phyloP scores from a whole-genome alignment of 352 stramenopile species.

The Globisporangium ultimum region DNA sequence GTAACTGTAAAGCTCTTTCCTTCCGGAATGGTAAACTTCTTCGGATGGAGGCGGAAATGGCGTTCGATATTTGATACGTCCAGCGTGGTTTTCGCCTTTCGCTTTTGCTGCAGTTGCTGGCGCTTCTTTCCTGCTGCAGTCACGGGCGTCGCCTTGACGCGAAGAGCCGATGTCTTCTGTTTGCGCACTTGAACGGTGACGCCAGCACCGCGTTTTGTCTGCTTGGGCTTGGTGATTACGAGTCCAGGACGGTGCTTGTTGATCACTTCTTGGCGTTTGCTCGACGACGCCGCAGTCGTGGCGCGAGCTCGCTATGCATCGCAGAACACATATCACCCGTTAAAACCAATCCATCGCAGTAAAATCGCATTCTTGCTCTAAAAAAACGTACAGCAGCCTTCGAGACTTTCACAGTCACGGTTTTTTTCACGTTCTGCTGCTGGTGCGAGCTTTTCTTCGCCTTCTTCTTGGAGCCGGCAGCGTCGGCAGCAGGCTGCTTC shows the following conservation, averaged over 20 bases:
- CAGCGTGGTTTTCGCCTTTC: slow-evolving; percentile 26
- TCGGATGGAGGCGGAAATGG: slow-evolving; percentile 73
- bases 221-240: slow-evolving; percentile 21
- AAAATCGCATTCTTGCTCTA: not conserved
- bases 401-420: slow-evolving; percentile 55
- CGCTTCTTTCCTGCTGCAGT: slow-evolving; percentile 11
- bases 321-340: not conserved
- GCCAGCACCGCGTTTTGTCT: slow-evolving; percentile 22
- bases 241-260: slow-evolving; percentile 68
- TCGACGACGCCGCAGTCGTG: slow-evolving; percentile 40
- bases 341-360: too few species aligned
- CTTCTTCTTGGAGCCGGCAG: slow-evolving; percentile 11
- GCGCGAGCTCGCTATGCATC: slow-evolving; percentile 31
- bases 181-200: slow-evolving; percentile 36
- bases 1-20: slow-evolving; percentile 78
- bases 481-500: not conserved
- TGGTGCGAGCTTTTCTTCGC: slow-evolving; percentile 30
- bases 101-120: slow-evolving; percentile 16
- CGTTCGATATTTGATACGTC: slow-evolving; percentile 78
- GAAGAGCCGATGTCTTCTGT: slow-evolving; percentile 39
- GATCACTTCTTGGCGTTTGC: slow-evolving; percentile 64
- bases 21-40: slow-evolving; percentile 80
- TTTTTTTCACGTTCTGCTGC: slow-evolving; percentile 75
- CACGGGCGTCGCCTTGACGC: slow-evolving; percentile 21
- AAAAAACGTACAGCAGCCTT: slow-evolving; percentile 46